Evolutionary conservation across 805 yeast genomes (phyloP).

Genomic region (Candida arabinofermentans): DNA sequence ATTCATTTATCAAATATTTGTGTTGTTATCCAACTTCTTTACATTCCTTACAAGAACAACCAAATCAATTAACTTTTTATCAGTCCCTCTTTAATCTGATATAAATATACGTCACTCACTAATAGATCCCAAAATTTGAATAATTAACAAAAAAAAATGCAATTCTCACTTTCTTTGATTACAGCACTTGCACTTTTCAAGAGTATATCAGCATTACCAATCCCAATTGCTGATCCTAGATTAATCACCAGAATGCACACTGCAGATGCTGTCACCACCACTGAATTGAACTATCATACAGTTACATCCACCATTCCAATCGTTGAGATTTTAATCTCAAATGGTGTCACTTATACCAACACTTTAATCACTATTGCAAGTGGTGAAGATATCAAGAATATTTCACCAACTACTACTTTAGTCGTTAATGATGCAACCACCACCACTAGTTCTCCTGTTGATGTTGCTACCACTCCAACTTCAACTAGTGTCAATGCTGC

Average conservation of each 20-base stretch:
- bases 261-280: slow-evolving; percentile 31
- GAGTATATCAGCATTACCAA: slow-evolving; percentile 11
- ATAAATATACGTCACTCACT: too few species aligned
- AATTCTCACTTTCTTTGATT: not conserved
- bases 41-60: not conserved
- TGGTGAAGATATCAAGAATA: slow-evolving; percentile 11
- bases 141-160: not conserved
- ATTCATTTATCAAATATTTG: too few species aligned
- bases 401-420: slow-evolving; percentile 17
- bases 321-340: slow-evolving; percentile 47
- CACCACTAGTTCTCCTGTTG: slow-evolving; percentile 6
- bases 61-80: not conserved
- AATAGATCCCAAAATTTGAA: not conserved
- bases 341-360: slow-evolving; percentile 47
- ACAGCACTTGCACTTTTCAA: not conserved
- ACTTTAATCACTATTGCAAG: slow-evolving; percentile 41
- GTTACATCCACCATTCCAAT: slow-evolving; percentile 50
- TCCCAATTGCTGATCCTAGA: slow-evolving; percentile 20
- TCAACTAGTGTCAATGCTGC: slow-evolving; percentile 8
- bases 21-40: too few species aligned
- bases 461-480: slow-evolving; percentile 4
- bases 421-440: slow-evolving; percentile 11
- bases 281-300: slow-evolving; percentile 32
- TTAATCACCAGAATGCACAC: slow-evolving; percentile 29
- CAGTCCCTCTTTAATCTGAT: too few species aligned